Conservation (phyloP, 345 rosid species). For the Hibiscus mutabilis region DNA sequence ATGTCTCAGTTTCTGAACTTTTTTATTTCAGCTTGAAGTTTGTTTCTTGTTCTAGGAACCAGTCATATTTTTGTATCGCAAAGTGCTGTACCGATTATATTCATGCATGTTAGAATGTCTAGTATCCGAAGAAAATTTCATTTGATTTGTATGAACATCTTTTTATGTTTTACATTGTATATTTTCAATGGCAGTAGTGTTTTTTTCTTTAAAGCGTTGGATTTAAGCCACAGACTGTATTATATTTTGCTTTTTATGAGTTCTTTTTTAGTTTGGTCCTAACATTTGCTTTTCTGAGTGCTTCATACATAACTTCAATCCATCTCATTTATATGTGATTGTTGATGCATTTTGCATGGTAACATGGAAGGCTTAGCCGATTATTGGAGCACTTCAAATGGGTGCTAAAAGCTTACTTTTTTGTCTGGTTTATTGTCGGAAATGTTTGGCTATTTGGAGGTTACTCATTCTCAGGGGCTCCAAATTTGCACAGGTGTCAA, state of each 20-base stretch:
- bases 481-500: conserved; percentile 16
- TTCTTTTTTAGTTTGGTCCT: neutral
- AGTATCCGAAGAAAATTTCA: neutral
- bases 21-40: neutral
- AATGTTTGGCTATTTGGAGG: conserved; percentile 17
- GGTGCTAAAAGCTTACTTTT: conserved; percentile 13
- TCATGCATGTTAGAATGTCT: neutral
- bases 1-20: neutral
- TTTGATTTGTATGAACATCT: neutral
- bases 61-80: neutral
- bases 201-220: neutral
- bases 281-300: neutral
- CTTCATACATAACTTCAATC: neutral
- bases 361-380: conserved; percentile 17
- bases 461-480: conserved; percentile 5
- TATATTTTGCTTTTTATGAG: neutral
- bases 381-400: conserved; percentile 2
- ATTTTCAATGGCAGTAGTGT: neutral
- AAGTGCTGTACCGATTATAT: neutral
- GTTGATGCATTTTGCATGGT: neutral
- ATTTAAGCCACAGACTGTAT: neutral
- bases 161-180: conserved; percentile 4
- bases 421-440: conserved; percentile 19
- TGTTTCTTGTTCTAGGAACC: neutral
- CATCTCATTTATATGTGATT: neutral